Base-by-base conservation (phyloP, 140 eudicot genomes). In the Stevia rebaudiana region DNA sequence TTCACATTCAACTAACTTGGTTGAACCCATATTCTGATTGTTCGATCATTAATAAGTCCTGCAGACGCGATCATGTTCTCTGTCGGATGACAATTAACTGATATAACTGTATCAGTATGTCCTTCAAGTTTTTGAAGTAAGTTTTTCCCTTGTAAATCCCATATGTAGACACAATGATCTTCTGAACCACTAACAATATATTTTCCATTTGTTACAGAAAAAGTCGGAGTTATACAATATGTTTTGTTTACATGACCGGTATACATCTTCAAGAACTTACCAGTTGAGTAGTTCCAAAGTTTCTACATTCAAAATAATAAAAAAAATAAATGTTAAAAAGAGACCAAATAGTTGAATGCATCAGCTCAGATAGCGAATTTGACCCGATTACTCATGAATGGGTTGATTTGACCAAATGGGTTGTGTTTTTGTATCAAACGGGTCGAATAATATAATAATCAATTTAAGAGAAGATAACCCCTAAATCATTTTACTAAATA, bases 131-230 rank as follows among this genome's bases (percentile, higher is more conserved):
- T 91, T 73, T 88, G 96, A 4, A 90, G 68, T 78, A 92, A 17
- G 67, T 68, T 81, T 71, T 81, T 88, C 61, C 86, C 86, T 56
- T 92, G 95, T 52, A 92, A 72, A 78, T 85, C 89, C 98, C 90
- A 88, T 55, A 88, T 36, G 83, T 83, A 85, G 35, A 92, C 84
- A 63, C 98, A 83, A 8, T 81, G 66, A 73, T 88, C 98, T 57
- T 92, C 96, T 6, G 98, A 92, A 3, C 96, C 96, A 67, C 88
- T 85, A 6, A 88, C 96, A 47, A 92, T 88, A 67, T 85, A 88
- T 69, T 78, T 92, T 30, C 88, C 96, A 54, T 77, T 76, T 1
- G 96, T 82, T 61, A 88, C 88, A 0, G 96, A 92, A 28, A 85
- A 92, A 11, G 96, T 85, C 4, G 96, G 76, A 6, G 71, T 81